phyloP scores from a whole-genome alignment of 768 basidiomycete genomes.

The Macrolepiota fuliginosa region DNA sequence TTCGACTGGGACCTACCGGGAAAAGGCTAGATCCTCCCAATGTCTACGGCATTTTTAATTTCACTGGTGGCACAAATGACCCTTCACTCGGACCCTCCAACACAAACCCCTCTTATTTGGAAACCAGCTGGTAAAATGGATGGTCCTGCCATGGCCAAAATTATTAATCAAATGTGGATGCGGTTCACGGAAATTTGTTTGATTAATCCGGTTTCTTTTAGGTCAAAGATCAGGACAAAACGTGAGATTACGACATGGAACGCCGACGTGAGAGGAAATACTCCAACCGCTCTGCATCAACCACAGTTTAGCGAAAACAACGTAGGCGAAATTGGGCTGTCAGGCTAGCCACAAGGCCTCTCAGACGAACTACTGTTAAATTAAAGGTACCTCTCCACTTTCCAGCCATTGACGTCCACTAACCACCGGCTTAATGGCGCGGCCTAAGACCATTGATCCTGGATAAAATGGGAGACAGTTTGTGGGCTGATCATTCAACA shows the following conservation, averaged over 20 bases:
- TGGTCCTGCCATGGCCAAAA: background rate
- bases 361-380: background rate
- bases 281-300: background rate
- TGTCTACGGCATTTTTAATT: background rate
- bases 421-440: background rate
- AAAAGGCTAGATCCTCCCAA: background rate
- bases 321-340: background rate
- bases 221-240: background rate
- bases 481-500: background rate
- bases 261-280: conserved; percentile 6
- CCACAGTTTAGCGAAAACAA: background rate
- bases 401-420: background rate
- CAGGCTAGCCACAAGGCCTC: background rate
- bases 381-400: background rate
- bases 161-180: background rate
- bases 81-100: background rate
- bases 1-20: background rate
- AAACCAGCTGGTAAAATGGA: background rate
- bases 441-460: background rate
- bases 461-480: background rate
- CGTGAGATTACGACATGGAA: conserved; percentile 2
- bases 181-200: background rate
- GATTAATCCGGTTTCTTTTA: background rate
- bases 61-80: background rate
- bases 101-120: background rate